phyloP scores from a whole-genome alignment of 495 filamentous ascomycete species.

The Trichoderma reesei region DNA sequence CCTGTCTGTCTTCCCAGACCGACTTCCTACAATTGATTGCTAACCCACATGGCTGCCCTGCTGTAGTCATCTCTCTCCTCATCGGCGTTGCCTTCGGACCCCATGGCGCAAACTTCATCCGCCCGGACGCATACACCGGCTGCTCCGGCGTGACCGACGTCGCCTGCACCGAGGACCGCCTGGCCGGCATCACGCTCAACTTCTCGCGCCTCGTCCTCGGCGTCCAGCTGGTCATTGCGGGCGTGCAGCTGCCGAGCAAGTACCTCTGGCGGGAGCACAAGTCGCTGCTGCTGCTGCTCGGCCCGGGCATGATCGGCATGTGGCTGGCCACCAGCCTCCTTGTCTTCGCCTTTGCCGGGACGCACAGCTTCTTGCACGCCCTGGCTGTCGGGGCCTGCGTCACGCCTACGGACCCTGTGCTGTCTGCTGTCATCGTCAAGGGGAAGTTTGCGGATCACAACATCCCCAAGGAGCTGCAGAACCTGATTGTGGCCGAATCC shows the following conservation, averaged over 20 bases:
- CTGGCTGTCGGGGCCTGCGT: constrained; percentile 75
- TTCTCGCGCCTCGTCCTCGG: constrained; percentile 85
- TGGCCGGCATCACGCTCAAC: constrained; percentile 51
- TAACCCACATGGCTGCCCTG: background rate
- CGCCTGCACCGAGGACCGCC: constrained; percentile 34
- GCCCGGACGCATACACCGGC: constrained; percentile 62
- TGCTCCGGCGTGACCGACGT: background rate
- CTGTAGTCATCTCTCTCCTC: constrained; percentile 68
- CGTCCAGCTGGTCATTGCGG: constrained; percentile 82
- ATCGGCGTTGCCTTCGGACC: constrained; percentile 73
- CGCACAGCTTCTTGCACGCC: constrained; percentile 64
- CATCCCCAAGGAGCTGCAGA: constrained; percentile 70
- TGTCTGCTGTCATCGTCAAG: constrained; percentile 87
- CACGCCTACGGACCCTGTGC: constrained; percentile 83
- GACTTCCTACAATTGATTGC: background rate
- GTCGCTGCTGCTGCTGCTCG: constrained; percentile 63
- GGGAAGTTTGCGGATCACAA: constrained; percentile 89
- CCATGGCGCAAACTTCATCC: constrained; percentile 65
- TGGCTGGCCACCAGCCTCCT: constrained; percentile 76
- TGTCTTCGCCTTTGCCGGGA: constrained; percentile 68
- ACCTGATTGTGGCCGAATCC: constrained; percentile 82
- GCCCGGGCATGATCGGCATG: constrained; percentile 81
- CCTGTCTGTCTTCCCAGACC: background rate
- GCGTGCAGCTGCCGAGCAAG: constrained; percentile 81
- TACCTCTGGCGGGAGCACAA: constrained; percentile 78